Percentiles rank a stretch among this genome's conserved stretches.
Evolutionary conservation across 2,329 filamentous ascomycete species (phyloP).

Genomic region (Pyricularia grisea): DNA sequence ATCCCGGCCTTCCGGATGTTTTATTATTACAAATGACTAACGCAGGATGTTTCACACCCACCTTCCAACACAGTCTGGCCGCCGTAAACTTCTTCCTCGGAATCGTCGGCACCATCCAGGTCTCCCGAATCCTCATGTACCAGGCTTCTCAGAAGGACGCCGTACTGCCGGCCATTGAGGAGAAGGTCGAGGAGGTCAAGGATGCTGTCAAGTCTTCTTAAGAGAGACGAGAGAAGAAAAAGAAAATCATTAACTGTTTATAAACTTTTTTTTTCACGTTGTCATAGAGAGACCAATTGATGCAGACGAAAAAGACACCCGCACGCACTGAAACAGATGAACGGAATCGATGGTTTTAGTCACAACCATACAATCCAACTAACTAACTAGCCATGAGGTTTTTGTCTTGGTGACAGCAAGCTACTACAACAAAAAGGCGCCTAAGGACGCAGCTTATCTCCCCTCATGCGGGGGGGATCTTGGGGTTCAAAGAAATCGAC

Average conservation of each 20-base stretch:
- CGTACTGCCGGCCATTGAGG: constrained; percentile 18
- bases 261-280: background rate
- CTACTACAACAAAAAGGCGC: background rate
- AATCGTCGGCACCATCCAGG: constrained; percentile 75
- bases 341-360: background rate
- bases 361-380: background rate
- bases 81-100: constrained; percentile 98
- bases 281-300: background rate
- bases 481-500: background rate
- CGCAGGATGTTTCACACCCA: background rate
- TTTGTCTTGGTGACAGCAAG: background rate
- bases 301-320: background rate
- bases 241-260: background rate
- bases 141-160: constrained; percentile 49
- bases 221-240: background rate
- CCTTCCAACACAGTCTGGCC: constrained; percentile 52
- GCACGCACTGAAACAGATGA: background rate
- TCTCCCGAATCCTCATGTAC: constrained; percentile 64
- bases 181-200: constrained; percentile 29
- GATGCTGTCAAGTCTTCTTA: constrained; percentile 9
- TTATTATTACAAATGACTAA: background rate
- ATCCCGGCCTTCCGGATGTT: background rate
- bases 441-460: background rate
- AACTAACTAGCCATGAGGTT: background rate
- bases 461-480: background rate